These are phyloP conservation scores for Venturia pyrina DNA, from an alignment of 2,329 filamentous ascomycete species.

Conservation along the genomic window DNA sequence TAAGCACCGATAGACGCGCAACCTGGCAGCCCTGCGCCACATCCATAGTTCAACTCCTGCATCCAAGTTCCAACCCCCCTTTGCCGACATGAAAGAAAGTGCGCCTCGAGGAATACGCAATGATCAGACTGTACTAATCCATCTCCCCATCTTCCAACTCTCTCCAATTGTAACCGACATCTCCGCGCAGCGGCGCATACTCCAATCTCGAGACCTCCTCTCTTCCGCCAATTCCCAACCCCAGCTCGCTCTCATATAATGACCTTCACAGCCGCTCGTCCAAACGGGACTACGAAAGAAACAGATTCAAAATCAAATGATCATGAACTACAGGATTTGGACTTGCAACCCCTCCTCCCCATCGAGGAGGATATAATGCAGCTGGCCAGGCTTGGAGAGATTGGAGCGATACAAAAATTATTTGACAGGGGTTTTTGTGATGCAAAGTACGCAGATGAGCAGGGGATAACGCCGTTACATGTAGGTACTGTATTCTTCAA, in stretches of 20 bases:
- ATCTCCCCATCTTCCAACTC: not conserved
- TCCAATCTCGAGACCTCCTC: not conserved
- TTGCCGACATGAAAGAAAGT: not conserved
- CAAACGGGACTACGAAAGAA: conserved; percentile 4
- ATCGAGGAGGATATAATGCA: conserved; percentile 87
- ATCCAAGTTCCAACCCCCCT: not conserved
- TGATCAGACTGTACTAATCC: not conserved
- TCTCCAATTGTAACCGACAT: not conserved
- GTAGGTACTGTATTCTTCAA: conserved; percentile 34
- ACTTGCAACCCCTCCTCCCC: conserved; percentile 30
- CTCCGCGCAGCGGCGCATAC: not conserved
- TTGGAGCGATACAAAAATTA: conserved; percentile 76
- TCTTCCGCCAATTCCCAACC: not conserved
- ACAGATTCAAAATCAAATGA: conserved; percentile 14
- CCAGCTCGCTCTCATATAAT: not conserved
- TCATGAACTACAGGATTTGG: conserved; percentile 27
- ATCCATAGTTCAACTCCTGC: not conserved
- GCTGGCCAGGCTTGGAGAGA: conserved; percentile 77
- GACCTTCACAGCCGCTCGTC: not conserved
- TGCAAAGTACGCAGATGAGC: conserved; percentile 74
- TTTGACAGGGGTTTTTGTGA: conserved; percentile 76
- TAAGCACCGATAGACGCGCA: not conserved
- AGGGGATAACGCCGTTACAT: conserved; percentile 92
- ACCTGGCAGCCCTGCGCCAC: not conserved
- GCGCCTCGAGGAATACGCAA: not conserved